Evolutionary conservation across 257 asterid genomes (phyloP).

Genomic region (Phtheirospermum japonicum): DNA sequence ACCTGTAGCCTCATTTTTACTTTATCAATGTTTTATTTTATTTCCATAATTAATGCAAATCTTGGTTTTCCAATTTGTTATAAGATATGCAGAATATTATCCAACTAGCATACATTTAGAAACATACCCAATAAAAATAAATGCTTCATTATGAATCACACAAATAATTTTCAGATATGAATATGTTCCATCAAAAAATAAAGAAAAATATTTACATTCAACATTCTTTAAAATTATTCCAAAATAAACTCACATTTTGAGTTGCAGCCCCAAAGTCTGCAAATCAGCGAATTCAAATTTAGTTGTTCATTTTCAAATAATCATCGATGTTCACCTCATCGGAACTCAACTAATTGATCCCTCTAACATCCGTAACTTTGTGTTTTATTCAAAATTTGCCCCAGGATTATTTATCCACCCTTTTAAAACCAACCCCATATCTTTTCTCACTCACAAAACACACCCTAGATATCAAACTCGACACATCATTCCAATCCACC

Average conservation of each 20-base stretch:
- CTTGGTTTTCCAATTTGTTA: too few species aligned
- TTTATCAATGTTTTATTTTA: too few species aligned
- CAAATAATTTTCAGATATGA: not conserved
- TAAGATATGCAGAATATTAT: too few species aligned
- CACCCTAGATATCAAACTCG: slow-evolving; percentile 53
- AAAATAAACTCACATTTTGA: too few species aligned
- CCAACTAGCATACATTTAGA: not conserved
- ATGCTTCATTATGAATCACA: not conserved
- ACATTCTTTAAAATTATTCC: not conserved
- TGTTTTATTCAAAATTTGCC: slow-evolving; percentile 38
- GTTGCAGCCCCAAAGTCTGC: too few species aligned
- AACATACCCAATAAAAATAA: slow-evolving; percentile 1
- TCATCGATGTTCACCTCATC: slow-evolving; percentile 35
- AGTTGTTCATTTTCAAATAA: slow-evolving; percentile 33
- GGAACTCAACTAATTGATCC: slow-evolving; percentile 53
- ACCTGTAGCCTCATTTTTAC: too few species aligned
- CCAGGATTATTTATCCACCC: slow-evolving; percentile 43
- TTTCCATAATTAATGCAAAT: too few species aligned
- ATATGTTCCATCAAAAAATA: not conserved
- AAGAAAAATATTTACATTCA: not conserved
- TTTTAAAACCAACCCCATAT: slow-evolving; percentile 33
- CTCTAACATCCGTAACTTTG: slow-evolving; percentile 44
- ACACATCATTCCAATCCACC: slow-evolving; percentile 45
- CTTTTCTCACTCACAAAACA: slow-evolving; percentile 36
- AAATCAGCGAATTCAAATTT: too few species aligned